Evolutionary conservation across 371 early-diverging fungal genomes (phyloP), one percentile per base, ranked within the genome.

Genomic region (Lichtheimia hyalospora): DNA sequence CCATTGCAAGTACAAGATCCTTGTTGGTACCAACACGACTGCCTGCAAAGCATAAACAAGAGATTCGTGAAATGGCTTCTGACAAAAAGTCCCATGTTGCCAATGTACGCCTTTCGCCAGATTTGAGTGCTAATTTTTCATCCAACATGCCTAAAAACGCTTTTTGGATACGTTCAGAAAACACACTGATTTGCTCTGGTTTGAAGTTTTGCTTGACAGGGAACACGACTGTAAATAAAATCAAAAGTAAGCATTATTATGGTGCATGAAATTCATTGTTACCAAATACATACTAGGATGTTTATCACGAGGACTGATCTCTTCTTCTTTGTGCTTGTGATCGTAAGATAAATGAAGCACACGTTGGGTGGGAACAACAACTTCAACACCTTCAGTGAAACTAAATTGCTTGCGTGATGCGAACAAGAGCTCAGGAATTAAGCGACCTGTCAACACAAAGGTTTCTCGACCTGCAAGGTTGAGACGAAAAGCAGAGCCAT

Each of bases 141-240:
- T 61, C 23, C 3, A 75, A 42, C 2, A 49, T 49, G 7, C n/a
- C 39, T 15, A 63, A 43, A 8, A 73, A 54, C n/a, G 60, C 64
- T 3, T 54, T 54, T 50, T 66, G 52, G 18, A 75, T 70, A 10
- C 76, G 70, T 3, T 64, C 65, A 3, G 73, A 68, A 44, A 70
- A 75, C 10, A 70, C 61, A 24, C 55, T 60, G 16, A 75, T 61
- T 49, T 68, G 64, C n/a, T 72, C 15, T 25, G 66, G 60, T 34
- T 68, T 73, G 39, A 73, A 73, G 39, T 75, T 72, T 20, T 75
- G 68, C 23, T 66, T 68, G 27, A 75, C 61, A n/a, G 69, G 64
- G 42, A 68, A 67, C 5, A 62, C 24, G 21, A 68, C 69, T 66
- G 23, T 2, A 20, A 23, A 39, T 10, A 43, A 18, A 16, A 27